phyloP scores from a whole-genome alignment of 78 protist species.

The Monosiga brevicollis region DNA sequence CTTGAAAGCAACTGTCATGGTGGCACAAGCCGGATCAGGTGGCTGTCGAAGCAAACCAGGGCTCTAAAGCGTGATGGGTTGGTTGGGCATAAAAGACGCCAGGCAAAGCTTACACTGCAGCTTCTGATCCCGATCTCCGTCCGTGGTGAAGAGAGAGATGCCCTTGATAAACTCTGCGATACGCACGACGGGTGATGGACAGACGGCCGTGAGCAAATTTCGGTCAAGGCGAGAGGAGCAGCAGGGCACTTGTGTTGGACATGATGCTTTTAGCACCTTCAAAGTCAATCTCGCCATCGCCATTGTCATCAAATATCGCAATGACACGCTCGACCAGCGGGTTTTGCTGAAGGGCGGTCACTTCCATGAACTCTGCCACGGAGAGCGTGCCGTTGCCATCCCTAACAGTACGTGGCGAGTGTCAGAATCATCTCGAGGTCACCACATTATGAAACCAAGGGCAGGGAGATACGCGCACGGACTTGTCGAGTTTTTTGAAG shows the following conservation, averaged over 20 bases:
- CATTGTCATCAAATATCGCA: slow-evolving; percentile 57
- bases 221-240: no score
- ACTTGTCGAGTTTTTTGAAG: slow-evolving; percentile 6
- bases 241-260: no score
- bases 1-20: slow-evolving; percentile 39
- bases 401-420: background rate
- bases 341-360: slow-evolving; percentile 18
- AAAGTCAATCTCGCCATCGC: slow-evolving; percentile 75
- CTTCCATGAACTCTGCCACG: slow-evolving; percentile 13
- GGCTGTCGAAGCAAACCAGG: background rate
- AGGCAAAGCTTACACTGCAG: slow-evolving; percentile 62
- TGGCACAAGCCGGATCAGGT: background rate
- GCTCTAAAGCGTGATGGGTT: background rate
- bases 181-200: no score
- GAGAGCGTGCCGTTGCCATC: background rate
- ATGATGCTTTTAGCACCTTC: no score
- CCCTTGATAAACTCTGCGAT: slow-evolving; percentile 60
- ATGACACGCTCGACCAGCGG: slow-evolving; percentile 64
- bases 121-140: slow-evolving; percentile 63
- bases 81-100: background rate
- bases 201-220: no score
- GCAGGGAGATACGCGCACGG: background rate
- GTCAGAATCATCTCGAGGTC: background rate
- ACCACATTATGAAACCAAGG: background rate
- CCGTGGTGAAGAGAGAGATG: slow-evolving; percentile 48